A percentile compares a stretch with the other conserved stretches of the same genome.
These are phyloP conservation scores for Solanum phureja DNA, from an alignment of 257 asterid genomes.

Conservation along the genomic window DNA sequence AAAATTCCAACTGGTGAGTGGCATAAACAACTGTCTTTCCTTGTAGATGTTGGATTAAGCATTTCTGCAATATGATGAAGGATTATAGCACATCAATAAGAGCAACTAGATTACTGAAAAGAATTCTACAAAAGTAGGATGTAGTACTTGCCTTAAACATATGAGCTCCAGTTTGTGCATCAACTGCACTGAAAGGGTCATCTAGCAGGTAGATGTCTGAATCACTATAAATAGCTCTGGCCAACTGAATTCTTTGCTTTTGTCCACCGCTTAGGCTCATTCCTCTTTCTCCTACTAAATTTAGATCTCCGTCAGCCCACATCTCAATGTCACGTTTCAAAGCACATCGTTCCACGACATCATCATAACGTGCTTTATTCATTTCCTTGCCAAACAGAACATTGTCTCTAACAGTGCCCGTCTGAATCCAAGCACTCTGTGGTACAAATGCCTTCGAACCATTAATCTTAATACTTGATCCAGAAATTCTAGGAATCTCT, in stretches of 20 bases:
- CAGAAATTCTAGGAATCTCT: constrained; percentile 61
- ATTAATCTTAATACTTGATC: constrained; percentile 37
- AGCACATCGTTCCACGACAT: constrained; percentile 65
- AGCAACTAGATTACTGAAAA: not conserved
- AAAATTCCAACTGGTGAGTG: constrained; percentile 78
- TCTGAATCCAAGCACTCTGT: constrained; percentile 88
- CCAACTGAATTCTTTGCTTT: constrained; percentile 77
- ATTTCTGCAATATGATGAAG: constrained; percentile 42
- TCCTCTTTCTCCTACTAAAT: constrained; percentile 71
- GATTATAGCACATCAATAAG: not conserved
- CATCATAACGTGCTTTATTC: constrained; percentile 37
- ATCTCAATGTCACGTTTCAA: constrained; percentile 51
- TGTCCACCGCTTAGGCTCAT: constrained; percentile 74
- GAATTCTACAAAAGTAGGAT: not conserved
- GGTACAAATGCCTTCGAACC: constrained; percentile 84
- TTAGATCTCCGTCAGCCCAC: constrained; percentile 62
- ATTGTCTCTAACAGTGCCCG: constrained; percentile 67
- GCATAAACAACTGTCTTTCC: constrained; percentile 59
- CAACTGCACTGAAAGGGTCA: constrained; percentile 90
- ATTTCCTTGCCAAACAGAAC: constrained; percentile 74
- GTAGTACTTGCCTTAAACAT: constrained; percentile 52
- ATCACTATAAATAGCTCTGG: constrained; percentile 65
- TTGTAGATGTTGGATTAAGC: constrained; percentile 45
- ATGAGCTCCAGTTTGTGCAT: constrained; percentile 81
- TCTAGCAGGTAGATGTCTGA: constrained; percentile 61